Base-by-base conservation (phyloP, 2,329 filamentous ascomycete genomes). In the Aspergillus caelatus region DNA sequence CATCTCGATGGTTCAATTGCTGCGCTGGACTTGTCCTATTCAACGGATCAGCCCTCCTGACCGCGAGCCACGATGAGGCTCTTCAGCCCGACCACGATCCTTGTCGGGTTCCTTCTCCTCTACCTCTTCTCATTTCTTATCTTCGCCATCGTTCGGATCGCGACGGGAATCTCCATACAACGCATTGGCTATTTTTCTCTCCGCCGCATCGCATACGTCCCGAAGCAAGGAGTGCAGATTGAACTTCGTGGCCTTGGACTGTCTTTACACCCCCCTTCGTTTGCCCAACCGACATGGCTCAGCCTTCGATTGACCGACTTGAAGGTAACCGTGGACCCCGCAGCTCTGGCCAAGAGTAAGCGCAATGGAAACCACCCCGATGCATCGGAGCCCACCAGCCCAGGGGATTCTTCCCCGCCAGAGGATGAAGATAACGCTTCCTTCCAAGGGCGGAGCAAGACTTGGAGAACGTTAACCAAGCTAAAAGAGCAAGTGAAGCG, bases 211-310 rank as follows among this genome's bases (percentile, higher is more conserved):
- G 91, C 93, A 62, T 98, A 96, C 78, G 92, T 92, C 16, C 93
- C 93, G 32, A 89, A 86, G 78, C 93, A 97, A 86, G 95, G 95
- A 70, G 83, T 97, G 73, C 91, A 91, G 72, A 88, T 99, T 77
- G 93, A 97, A 77, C 89, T 99, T 62, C 89, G 95, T 57, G 92
- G 94, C 57, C 84, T 99, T 58, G 93, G 95, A 52, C 84, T 99
- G 71, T 91, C 92, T 62, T 80, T 98, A 67, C 95, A 99, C 79
- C 89, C 94, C 5, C 95, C 95, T 14, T 98, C 95, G 7, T 98
- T 99, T 79, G 93, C 94, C 54, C 93, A 98, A 77, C 95, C 95
- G 52, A 98, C 96, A 66, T 98, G 94, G 93, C 83, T 97, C 71
- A 98, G 94, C 76, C 84, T 99, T 57, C 91, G 95, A 10, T 80